Evolutionary conservation across 2,329 filamentous ascomycete species (phyloP).

Genomic region (Cryphonectria parasitica): DNA sequence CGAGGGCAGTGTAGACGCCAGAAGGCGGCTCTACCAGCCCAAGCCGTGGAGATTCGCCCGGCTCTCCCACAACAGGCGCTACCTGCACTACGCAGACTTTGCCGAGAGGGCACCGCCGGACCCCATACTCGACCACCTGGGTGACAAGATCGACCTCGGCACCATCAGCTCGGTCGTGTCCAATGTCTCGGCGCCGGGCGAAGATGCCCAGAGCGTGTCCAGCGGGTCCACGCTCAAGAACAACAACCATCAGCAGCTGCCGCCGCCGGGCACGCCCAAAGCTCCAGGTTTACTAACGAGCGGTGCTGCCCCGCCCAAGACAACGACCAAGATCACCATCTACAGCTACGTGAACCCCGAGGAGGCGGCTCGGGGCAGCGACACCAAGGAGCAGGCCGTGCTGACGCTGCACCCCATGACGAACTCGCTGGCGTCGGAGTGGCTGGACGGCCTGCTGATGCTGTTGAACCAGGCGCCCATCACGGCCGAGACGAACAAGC

Average conservation of each 20-base stretch:
- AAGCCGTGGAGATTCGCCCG: constrained; percentile 80
- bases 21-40: constrained; percentile 48
- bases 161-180: constrained; percentile 92
- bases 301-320: constrained; percentile 38
- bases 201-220: constrained; percentile 51
- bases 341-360: constrained; percentile 67
- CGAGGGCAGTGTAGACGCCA: constrained; percentile 47
- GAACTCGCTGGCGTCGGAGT: constrained; percentile 87
- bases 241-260: constrained; percentile 19
- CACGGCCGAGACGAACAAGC: constrained; percentile 91
- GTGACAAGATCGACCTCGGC: constrained; percentile 83
- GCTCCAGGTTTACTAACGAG: neutral
- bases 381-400: constrained; percentile 69
- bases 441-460: constrained; percentile 95
- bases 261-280: constrained; percentile 4
- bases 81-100: constrained; percentile 89
- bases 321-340: constrained; percentile 87
- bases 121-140: constrained; percentile 73
- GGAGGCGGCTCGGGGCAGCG: constrained; percentile 42
- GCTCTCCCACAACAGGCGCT: constrained; percentile 88
- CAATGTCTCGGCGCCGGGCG: constrained; percentile 75
- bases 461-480: constrained; percentile 93
- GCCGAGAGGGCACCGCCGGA: constrained; percentile 64
- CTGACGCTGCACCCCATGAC: constrained; percentile 82
- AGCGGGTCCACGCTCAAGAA: constrained; percentile 49